phyloP scores from a whole-genome alignment of 108 stramenopile genomes.

The Chaetoceros tenuissimus region DNA sequence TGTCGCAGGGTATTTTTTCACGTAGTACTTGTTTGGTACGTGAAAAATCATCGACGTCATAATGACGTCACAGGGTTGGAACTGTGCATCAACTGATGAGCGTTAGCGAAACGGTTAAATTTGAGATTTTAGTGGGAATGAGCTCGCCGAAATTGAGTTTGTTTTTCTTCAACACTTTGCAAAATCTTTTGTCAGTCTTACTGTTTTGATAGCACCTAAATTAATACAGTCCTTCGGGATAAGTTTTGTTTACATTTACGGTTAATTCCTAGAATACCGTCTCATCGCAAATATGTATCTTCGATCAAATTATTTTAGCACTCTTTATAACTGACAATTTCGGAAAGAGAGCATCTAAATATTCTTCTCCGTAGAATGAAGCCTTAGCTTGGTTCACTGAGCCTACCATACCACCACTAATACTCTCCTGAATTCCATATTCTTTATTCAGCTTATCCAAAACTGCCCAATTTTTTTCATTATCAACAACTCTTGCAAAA shows the following conservation, averaged over 20 bases:
- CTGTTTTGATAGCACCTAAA: too few relatives aligned
- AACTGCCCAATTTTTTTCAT: slow-evolving; percentile 13
- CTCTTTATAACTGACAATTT: slow-evolving; percentile 18
- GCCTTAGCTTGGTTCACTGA: slow-evolving; percentile 29
- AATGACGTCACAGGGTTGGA: too few relatives aligned
- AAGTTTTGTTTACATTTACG: slow-evolving; percentile 28
- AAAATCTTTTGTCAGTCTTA: too few relatives aligned
- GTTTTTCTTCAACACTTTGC: too few relatives aligned
- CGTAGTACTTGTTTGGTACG: too few relatives aligned
- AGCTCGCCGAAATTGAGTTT: too few relatives aligned
- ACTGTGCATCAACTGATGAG: too few relatives aligned
- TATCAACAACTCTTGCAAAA: slow-evolving; percentile 20
- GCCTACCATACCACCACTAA: slow-evolving; percentile 6
- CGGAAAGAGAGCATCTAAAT: slow-evolving; percentile 19
- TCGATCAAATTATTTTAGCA: slow-evolving; percentile 11
- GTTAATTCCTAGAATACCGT: slow-evolving; percentile 47
- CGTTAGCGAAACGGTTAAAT: too few relatives aligned
- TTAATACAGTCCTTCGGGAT: too few relatives aligned
- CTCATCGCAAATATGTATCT: slow-evolving; percentile 29
- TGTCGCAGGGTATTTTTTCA: too few relatives aligned
- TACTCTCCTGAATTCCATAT: slow-evolving; percentile 9
- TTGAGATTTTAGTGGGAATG: too few relatives aligned
- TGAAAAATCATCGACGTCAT: too few relatives aligned
- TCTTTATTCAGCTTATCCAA: slow-evolving; percentile 11
- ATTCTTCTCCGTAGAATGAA: slow-evolving; percentile 22